These are phyloP conservation scores for Scolecobasidium constrictum DNA, from an alignment of 2,329 filamentous ascomycete species.

Conservation along the genomic window DNA sequence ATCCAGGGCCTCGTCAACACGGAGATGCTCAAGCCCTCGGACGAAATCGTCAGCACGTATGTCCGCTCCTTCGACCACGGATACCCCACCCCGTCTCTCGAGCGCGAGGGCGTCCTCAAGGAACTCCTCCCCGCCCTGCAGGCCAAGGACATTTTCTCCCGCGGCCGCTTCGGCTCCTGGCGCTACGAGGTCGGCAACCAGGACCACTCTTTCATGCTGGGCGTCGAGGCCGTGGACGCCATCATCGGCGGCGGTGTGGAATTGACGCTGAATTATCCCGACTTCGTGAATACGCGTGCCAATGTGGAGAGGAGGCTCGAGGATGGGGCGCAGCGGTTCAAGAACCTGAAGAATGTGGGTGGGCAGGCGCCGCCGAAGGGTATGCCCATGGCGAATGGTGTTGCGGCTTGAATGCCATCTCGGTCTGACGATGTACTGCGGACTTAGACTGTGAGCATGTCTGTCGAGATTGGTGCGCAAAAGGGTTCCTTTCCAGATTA, in stretches of 20 bases:
- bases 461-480: no score
- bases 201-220: conserved; percentile 96
- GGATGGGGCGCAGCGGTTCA: conserved; percentile 50
- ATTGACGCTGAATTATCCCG: conserved; percentile 90
- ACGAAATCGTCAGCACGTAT: conserved; percentile 97
- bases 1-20: conserved; percentile 98
- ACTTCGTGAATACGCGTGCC: conserved; percentile 76
- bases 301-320: conserved; percentile 55
- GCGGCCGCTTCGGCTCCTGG: conserved; percentile 96
- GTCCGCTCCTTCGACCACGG: conserved; percentile 97
- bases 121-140: conserved; percentile 88
- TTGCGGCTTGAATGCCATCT: no score
- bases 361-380: no score
- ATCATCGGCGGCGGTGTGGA: conserved; percentile 83
- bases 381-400: no score
- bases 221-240: conserved; percentile 85
- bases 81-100: conserved; percentile 88
- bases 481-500: no score
- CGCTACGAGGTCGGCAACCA: conserved; percentile 95
- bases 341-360: conserved; percentile 22
- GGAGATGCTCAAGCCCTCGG: conserved; percentile 79
- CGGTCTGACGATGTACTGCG: no score
- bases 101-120: conserved; percentile 90
- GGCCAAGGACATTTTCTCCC: conserved; percentile 83
- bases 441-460: no score